These are phyloP conservation scores for Daucus carota DNA, from an alignment of 129 eudicot species.

Conservation along the genomic window DH1_v3.0 NC_030387.2:25994001-25994500, in stretches of 20 bases:
- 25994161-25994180: neutral
- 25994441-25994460: neutral
- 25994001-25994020: neutral
- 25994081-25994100: neutral
- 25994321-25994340: conserved; percentile 78
- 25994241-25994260: conserved; percentile 94
- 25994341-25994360: conserved; percentile 6
- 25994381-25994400: neutral
- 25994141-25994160: neutral
- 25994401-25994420: neutral
- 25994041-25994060: neutral
- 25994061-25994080: neutral
- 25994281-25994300: conserved; percentile 99
- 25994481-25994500: neutral
- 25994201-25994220: neutral
- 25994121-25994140: neutral
- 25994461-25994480: neutral
- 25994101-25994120: neutral
- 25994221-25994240: conserved; percentile 61
- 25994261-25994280: conserved; percentile 93
- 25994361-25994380: neutral
- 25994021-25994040: neutral
- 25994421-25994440: neutral
- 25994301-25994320: conserved; percentile 93
- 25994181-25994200: neutral